Base-by-base conservation (phyloP, 257 asterid species). In the Jaltomata sinuosa region DNA sequence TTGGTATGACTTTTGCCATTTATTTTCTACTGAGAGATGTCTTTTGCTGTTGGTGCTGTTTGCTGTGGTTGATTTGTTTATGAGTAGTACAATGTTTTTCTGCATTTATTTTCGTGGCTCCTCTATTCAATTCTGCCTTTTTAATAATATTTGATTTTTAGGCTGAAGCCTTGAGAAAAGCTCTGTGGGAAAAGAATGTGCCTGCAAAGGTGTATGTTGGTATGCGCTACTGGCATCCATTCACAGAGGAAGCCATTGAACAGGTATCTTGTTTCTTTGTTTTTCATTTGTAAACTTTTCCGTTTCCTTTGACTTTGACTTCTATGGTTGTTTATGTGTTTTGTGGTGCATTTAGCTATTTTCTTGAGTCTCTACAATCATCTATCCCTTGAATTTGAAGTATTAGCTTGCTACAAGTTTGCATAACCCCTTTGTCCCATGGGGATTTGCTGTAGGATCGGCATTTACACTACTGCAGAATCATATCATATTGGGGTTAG, bases 181-280 rank as follows among this genome's bases (percentile, higher is more conserved):
- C 98, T 57, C 94, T 97, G 22, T 89, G 64, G 29, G 91, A 71
- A 77, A 95, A 95, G 91, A 87, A 93, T 85, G 93, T 95, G 76
- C 98, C 97, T 8, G 99, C 98, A 79, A 93, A 94, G 85, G 98
- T 97, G 87, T 97, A 95, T 80, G 98, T 95, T 71, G 99, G 98
- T 42, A 97, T 97, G 99, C 98, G 98, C 67, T 95, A 97, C 90
- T 97, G 98, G 99, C 99, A 97, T 90, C 99, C 99, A 81, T 97
- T 95, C 89, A 97, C 98, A 29, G 98, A 97, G 89, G 99, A 97
- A 89, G 98, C 99, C 88, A 97, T 97, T 89, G 97, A 93, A 79
- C 94, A 90, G 97, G 98, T 97, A 89, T 40, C 77, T 27, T 14
- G 11, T 68, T 78, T 49, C 83, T 83, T 76, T 25, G 15, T 27